phyloP scores from a whole-genome alignment of 2,329 filamentous ascomycete species.

The Chaetomium olivaceum region DNA sequence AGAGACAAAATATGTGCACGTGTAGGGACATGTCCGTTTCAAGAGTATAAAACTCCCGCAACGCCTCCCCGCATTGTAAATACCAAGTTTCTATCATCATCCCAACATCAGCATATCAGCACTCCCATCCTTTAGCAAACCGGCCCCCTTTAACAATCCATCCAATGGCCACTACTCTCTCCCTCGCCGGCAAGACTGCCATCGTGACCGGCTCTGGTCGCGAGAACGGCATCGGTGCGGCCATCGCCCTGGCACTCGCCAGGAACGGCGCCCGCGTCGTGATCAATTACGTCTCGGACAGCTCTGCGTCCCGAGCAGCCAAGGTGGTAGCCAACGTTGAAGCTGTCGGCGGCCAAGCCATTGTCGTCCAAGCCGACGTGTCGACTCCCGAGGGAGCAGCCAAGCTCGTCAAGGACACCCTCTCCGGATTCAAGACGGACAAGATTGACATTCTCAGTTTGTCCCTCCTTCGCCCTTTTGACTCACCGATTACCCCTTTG shows the following conservation, averaged over 20 bases:
- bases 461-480: background rate
- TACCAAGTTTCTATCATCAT: background rate
- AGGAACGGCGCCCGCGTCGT: constrained; percentile 45
- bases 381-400: constrained; percentile 37
- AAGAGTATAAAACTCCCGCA: background rate
- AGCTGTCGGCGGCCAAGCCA: constrained; percentile 36
- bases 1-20: background rate
- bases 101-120: background rate
- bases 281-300: constrained; percentile 45
- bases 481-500: background rate
- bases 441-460: constrained; percentile 46
- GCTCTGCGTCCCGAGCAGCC: constrained; percentile 36
- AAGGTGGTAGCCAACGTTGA: constrained; percentile 36
- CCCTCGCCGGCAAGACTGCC: constrained; percentile 44
- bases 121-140: background rate
- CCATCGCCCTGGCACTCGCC: constrained; percentile 43
- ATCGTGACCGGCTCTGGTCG: constrained; percentile 49
- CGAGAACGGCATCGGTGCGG: constrained; percentile 48
- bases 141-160: background rate
- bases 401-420: constrained; percentile 40
- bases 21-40: background rate
- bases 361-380: constrained; percentile 40
- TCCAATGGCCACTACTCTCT: constrained; percentile 34
- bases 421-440: constrained; percentile 39
- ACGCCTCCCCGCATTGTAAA: background rate